Evolutionary conservation across 1,284 basidiomycete species (phyloP), one percentile per base, ranked within the genome.

Genomic region (Heterobasidion occidentale): DNA sequence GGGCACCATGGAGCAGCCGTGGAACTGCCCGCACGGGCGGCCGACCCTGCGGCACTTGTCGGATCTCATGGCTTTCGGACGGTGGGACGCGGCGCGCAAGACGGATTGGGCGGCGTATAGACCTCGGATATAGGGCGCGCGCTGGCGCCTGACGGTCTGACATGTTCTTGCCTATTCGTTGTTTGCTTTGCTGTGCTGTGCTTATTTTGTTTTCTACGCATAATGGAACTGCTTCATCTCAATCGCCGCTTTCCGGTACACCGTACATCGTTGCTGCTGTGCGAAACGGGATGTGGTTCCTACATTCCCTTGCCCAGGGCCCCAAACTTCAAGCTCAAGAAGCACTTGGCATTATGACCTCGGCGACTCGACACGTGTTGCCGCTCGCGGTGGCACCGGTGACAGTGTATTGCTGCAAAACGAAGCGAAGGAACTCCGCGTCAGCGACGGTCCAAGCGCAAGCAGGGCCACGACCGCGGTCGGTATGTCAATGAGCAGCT

Each of bases 21-120:
- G 97, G 94, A 93, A 96, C 59, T 98, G 95, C 67, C 95, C 96
- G 2, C 95, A 98, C 67, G 95, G 95, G 4, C 76, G 95, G 48
- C 96, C 96, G 1, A 99, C 95, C 7, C 96, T 98, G 93, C 84
- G 95, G 27, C 92, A 94, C 74, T 71, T 94, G 34, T 71, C 73
- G 33, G 83, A 85, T 54, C 63, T 73, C 8, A 51, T 35, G 5
- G 42, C 50, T 1, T 15, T 56, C 9, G 44, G 45, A 27, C n/a
- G 33, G 15, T 51, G 17, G 47, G 44, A 44, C 35, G 45, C 46
- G 9, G 54, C 38, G 12, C 49, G 34, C 35, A 46, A 47, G 27
- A 54, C 63, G 20, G 55, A 65, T 46, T 67, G 62, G 66, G 56
- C 51, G 36, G 27, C 4, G 14, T 60, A 58, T 33, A 38, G 33